Evolutionary conservation across 805 yeast species (phyloP).

Genomic region (Ogataea salicorniae): DNA sequence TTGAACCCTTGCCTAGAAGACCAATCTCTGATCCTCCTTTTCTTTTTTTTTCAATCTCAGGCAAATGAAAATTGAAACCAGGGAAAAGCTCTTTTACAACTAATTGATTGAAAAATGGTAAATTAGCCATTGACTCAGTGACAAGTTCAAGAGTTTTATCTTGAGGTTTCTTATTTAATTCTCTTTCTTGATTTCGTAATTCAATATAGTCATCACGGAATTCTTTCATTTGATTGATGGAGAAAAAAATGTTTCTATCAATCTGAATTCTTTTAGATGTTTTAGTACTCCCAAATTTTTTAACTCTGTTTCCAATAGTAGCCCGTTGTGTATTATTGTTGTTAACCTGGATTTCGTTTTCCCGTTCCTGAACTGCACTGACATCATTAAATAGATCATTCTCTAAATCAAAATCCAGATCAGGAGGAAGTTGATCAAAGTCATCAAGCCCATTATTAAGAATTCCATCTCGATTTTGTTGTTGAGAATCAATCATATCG

Average conservation of each 20-base stretch:
- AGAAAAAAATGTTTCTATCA: constrained; percentile 13
- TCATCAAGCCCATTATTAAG: background rate
- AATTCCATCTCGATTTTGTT: background rate
- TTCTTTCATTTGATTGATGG: constrained; percentile 12
- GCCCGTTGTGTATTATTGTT: background rate
- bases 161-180: background rate
- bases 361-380: background rate
- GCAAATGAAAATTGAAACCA: background rate
- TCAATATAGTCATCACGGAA: constrained; percentile 7
- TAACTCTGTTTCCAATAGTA: background rate
- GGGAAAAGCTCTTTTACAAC: no score
- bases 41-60: background rate
- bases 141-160: background rate
- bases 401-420: constrained; percentile 5
- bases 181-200: background rate
- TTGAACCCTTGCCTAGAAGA: background rate
- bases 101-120: background rate
- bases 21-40: no score
- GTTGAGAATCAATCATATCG: background rate
- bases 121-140: background rate
- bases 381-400: background rate
- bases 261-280: constrained; percentile 2
- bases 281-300: background rate
- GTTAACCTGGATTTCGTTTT: background rate
- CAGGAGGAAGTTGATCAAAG: background rate